Evolutionary conservation across 495 filamentous ascomycete genomes (phyloP), one percentile per base, ranked within the genome.

Genomic region (Neurospora sp.): DNA sequence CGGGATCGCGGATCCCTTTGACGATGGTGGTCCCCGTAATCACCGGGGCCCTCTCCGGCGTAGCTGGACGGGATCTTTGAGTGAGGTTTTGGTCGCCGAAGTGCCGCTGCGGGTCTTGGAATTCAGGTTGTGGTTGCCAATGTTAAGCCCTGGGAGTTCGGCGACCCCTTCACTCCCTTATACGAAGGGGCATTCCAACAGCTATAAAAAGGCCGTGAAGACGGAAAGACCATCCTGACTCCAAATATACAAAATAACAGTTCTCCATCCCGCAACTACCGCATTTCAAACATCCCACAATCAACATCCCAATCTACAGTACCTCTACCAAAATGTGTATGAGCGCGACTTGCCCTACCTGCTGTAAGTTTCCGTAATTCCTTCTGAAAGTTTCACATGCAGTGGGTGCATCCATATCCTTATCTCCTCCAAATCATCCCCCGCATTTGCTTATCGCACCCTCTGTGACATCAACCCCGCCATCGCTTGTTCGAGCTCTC

Each of bases 321-420:
- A 54, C 23, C 59, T 38, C 41, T 69, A 35, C 14, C 72, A 81
- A 72, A 11, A 84, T 84, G 83, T 84, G 83, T 75, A 81, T 78
- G 76, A 73, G 78, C 37, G 78, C 82, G 38, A 80, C 78, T 27
- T 84, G 83, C 73, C 70, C 81, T 23, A 82, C 78, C 35, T 84
- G 83, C 79, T 78, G 83, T 83, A 76, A 74, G 82, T 77, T 14
- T 42, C 41, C 27, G 69, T 66, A 66, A 35, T 18, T 0, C 14
- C 27, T 37, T 6, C 23, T 18, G 54, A 66, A 62, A 66, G 5
- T 66, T 35, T 66, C 54, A 62, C 27, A 4, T 35, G 12, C 27
- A 62, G 54, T n/a, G n/a, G n/a, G n/a, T 16, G 54, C 3, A 62
- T 18, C 27, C 23, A 9, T 3, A 16, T 3, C 44, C 37, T 31